Percentiles rank a stretch among this genome's conserved stretches.
Conservation (phyloP, 2,329 filamentous ascomycete species). For the Diaporthe sp. region DNA sequence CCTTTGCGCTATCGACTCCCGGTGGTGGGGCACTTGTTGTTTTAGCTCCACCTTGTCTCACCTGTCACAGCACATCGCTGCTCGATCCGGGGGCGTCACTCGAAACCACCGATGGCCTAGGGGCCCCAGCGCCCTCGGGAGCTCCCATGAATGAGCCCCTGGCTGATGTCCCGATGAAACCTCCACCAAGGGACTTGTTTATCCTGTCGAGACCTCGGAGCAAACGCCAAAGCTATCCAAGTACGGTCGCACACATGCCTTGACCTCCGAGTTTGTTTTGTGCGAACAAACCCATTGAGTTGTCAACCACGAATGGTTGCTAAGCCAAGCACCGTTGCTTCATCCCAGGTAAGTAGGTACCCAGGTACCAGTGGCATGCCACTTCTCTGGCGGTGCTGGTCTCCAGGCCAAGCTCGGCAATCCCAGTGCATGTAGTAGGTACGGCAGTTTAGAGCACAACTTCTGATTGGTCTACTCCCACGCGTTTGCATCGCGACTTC, state of each 20-base stretch:
- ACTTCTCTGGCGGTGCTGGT: neutral
- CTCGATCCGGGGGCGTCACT: neutral
- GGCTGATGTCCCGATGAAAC: slow-evolving; percentile 12
- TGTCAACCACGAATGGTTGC: neutral
- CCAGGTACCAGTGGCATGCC: neutral
- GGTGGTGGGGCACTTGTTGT: slow-evolving; percentile 1
- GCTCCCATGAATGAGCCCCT: slow-evolving; percentile 24
- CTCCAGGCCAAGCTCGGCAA: neutral
- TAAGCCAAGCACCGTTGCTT: neutral
- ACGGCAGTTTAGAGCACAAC: neutral
- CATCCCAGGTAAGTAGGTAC: neutral
- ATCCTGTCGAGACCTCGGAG: slow-evolving; percentile 2
- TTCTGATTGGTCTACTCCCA: neutral
- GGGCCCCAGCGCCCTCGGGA: slow-evolving; percentile 20
- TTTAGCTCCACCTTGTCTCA: slow-evolving; percentile 21
- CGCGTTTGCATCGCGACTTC: slow-evolving; percentile 30
- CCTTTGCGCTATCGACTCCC: neutral
- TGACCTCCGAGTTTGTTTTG: too few relatives aligned
- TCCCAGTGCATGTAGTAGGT: neutral
- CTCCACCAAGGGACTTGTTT: neutral
- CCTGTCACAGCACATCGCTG: slow-evolving; percentile 21
- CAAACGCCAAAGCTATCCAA: neutral
- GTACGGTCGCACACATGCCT: neutral
- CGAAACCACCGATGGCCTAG: neutral
- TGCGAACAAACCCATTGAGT: neutral